These are phyloP conservation scores for Sporothrix mexicana DNA, from an alignment of 2,329 filamentous ascomycete genomes.

Conservation along the genomic window DNA sequence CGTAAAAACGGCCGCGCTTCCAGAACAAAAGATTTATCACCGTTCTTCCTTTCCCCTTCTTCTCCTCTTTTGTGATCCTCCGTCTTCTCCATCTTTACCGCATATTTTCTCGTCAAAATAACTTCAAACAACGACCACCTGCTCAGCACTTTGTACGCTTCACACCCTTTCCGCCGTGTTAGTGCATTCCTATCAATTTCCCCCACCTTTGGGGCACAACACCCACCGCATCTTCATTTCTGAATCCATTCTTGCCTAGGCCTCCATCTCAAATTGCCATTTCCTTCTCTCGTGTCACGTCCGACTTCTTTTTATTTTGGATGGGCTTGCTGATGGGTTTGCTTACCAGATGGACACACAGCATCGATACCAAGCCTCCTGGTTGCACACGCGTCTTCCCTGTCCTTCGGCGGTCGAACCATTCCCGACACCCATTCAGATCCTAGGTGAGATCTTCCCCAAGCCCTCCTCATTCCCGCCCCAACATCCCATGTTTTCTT, in stretches of 20 bases:
- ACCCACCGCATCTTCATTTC: conserved; percentile 7
- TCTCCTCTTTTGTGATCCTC: conserved; percentile 1
- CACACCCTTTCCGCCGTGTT: conserved; percentile 21
- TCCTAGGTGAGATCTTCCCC: conserved; percentile 1
- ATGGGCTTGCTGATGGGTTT: background rate
- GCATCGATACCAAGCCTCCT: background rate
- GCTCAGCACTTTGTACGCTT: conserved; percentile 1
- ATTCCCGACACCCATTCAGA: background rate
- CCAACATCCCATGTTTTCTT: conserved; percentile 4
- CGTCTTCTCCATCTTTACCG: conserved; percentile 5
- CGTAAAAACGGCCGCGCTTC: background rate
- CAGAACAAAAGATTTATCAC: background rate
- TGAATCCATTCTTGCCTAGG: background rate
- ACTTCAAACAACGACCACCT: conserved; percentile 20
- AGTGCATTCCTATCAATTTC: conserved; percentile 1
- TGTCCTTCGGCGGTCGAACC: background rate
- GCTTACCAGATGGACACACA: background rate
- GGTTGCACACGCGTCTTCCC: background rate
- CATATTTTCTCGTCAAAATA: conserved; percentile 28
- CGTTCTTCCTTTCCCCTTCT: background rate
- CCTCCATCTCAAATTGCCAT: background rate
- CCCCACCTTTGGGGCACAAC: conserved; percentile 22
- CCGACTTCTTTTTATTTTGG: background rate
- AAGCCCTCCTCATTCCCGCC: background rate
- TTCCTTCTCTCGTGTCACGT: background rate